Percentiles rank a stretch among this genome's conserved stretches.
Conservation (phyloP, 2,329 filamentous ascomycete species). For the Monascus ruber region DNA sequence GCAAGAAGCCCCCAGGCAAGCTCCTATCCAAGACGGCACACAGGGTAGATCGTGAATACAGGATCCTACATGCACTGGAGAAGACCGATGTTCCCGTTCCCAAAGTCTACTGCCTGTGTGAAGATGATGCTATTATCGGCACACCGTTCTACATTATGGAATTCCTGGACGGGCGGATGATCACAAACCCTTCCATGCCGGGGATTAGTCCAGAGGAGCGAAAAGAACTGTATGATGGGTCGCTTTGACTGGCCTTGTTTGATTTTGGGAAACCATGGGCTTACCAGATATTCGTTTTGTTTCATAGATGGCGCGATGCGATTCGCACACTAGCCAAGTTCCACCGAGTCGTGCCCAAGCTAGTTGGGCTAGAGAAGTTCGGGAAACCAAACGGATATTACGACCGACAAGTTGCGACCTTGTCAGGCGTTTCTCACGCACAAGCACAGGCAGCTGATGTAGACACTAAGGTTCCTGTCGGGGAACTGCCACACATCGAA, state of each 20-base stretch:
- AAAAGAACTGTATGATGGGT: conserved; percentile 49
- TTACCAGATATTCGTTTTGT: background rate
- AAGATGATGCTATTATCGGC: conserved; percentile 67
- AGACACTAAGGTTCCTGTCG: conserved; percentile 65
- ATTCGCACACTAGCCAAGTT: conserved; percentile 73
- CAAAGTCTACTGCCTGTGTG: conserved; percentile 70
- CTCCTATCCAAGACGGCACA: conserved; percentile 90
- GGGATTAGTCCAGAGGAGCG: conserved; percentile 58
- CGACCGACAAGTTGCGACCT: conserved; percentile 71
- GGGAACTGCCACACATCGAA: conserved; percentile 70
- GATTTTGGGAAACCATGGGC: conserved; percentile 1
- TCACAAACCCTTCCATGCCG: conserved; percentile 77
- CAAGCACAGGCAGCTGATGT: conserved; percentile 67
- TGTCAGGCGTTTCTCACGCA: conserved; percentile 62
- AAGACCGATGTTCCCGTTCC: conserved; percentile 77
- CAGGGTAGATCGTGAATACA: conserved; percentile 91
- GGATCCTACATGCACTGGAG: conserved; percentile 73
- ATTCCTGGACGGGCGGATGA: conserved; percentile 85
- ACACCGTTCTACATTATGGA: conserved; percentile 97
- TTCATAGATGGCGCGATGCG: conserved; percentile 64
- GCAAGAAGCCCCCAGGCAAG: conserved; percentile 95
- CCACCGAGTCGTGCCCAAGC: conserved; percentile 58
- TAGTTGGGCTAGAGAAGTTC: conserved; percentile 59
- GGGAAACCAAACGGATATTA: conserved; percentile 72
- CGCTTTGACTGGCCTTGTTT: background rate